Evolutionary conservation across 2,329 filamentous ascomycete species (phyloP).

Genomic region (Neofusicoccum cordaticola): DNA sequence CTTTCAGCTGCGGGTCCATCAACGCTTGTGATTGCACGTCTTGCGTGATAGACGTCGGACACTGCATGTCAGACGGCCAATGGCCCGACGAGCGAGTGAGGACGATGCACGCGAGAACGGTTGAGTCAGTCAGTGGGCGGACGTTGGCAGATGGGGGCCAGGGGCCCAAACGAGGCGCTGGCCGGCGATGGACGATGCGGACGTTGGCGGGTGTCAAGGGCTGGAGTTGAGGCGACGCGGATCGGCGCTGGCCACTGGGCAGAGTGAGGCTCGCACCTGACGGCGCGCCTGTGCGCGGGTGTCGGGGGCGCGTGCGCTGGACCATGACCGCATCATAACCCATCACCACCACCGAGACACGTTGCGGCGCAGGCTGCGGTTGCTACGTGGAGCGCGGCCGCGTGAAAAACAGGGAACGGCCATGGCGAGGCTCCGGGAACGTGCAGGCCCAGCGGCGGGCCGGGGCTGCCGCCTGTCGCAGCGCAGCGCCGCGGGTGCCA

Average conservation of each 20-base stretch:
- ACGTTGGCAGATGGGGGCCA: no score
- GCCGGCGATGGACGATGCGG: no score
- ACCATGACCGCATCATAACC: background rate
- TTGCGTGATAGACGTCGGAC: no score
- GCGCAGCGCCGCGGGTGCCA: background rate
- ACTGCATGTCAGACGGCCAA: no score
- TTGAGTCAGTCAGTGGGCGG: no score
- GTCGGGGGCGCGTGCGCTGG: background rate
- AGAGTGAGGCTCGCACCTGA: background rate
- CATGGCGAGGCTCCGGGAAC: background rate
- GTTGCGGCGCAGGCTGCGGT: background rate
- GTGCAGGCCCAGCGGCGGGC: background rate
- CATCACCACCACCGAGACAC: conserved; percentile 5
- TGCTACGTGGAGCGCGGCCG: conserved; percentile 2
- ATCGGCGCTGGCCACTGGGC: no score
- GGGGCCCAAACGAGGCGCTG: no score
- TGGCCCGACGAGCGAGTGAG: no score
- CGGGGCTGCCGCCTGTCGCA: conserved; percentile 9
- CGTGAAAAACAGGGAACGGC: conserved; percentile 13
- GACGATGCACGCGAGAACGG: no score
- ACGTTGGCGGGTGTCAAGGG: background rate
- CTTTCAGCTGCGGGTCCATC: background rate
- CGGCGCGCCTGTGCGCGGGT: background rate
- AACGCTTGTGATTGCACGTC: background rate
- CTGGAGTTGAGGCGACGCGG: background rate